Percentiles rank a stretch among this genome's conserved stretches.
phyloP scores from a whole-genome alignment of 2,329 filamentous ascomycete species.

The Pestalotiopsis sp. region DNA sequence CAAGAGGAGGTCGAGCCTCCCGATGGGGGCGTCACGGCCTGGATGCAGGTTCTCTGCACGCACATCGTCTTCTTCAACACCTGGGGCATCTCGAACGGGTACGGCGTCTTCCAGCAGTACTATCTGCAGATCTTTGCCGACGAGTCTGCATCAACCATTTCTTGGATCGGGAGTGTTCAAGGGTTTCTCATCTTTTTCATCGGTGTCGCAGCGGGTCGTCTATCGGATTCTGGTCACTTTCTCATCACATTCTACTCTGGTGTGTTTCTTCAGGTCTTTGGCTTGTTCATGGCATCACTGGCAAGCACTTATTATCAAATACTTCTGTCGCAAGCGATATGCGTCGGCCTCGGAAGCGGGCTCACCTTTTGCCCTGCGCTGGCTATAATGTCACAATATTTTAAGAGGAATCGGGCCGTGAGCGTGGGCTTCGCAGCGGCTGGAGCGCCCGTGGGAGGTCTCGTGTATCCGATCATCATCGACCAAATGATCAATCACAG shows the following conservation, averaged over 20 bases:
- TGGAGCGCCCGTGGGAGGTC: too few relatives aligned
- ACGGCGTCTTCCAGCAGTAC: constrained; percentile 33
- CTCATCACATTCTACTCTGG: constrained; percentile 25
- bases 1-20: too few relatives aligned
- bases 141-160: constrained; percentile 27
- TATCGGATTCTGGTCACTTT: constrained; percentile 33
- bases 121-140: constrained; percentile 23
- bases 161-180: constrained; percentile 33
- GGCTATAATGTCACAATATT: too few relatives aligned
- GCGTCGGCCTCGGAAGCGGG: too few relatives aligned
- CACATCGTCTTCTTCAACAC: neutral
- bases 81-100: constrained; percentile 23
- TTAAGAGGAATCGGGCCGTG: too few relatives aligned
- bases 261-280: constrained; percentile 19
- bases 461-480: too few relatives aligned
- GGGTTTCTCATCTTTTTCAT: constrained; percentile 30
- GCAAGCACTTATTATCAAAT: too few relatives aligned
- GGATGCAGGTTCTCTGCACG: constrained; percentile 26
- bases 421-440: too few relatives aligned
- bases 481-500: too few relatives aligned
- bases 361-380: too few relatives aligned
- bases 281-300: neutral
- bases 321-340: too few relatives aligned
- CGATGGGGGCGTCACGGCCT: constrained; percentile 2
- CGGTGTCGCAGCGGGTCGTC: constrained; percentile 30